A percentile compares a stretch with the other conserved stretches of the same genome.
Conservation (phyloP, 2,329 filamentous ascomycete genomes). For the Sarocladium strictum region DNA sequence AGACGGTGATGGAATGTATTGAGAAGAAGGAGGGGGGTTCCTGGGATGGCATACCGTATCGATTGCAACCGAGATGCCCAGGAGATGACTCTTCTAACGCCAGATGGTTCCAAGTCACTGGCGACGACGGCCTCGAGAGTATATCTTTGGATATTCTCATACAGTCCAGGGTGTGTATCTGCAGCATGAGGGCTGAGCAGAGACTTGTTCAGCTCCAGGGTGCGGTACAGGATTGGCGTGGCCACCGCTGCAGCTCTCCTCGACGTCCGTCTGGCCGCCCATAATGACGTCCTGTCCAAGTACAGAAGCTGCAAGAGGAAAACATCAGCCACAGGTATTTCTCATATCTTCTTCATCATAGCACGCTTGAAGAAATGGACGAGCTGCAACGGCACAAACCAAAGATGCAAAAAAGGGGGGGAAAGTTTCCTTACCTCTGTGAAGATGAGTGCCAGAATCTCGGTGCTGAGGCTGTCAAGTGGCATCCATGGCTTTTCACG, state of each 20-base stretch:
- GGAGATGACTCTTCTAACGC: conserved; percentile 29
- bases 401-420: no score
- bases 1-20: no score
- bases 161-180: conserved; percentile 23
- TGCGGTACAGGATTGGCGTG: conserved; percentile 36
- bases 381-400: no score
- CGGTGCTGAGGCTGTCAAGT: conserved; percentile 32
- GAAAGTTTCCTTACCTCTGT: conserved; percentile 30
- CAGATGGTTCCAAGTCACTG: conserved; percentile 32
- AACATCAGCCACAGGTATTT: neutral
- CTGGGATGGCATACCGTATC: conserved; percentile 36
- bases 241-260: conserved; percentile 33
- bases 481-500: conserved; percentile 4
- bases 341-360: neutral
- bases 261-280: conserved; percentile 30
- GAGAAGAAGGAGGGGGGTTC: no score
- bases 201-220: conserved; percentile 29
- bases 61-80: conserved; percentile 30
- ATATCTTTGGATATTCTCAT: conserved; percentile 29
- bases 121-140: conserved; percentile 35
- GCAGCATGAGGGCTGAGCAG: conserved; percentile 30
- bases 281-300: conserved; percentile 27
- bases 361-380: no score
- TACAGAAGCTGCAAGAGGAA: conserved; percentile 30
- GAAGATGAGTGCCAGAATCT: conserved; percentile 36